A percentile compares a stretch with the other conserved stretches of the same genome.
These are phyloP conservation scores for Cryptococcus wingfieldii DNA, from an alignment of 1,284 basidiomycete genomes.

Conservation along the genomic window DNA sequence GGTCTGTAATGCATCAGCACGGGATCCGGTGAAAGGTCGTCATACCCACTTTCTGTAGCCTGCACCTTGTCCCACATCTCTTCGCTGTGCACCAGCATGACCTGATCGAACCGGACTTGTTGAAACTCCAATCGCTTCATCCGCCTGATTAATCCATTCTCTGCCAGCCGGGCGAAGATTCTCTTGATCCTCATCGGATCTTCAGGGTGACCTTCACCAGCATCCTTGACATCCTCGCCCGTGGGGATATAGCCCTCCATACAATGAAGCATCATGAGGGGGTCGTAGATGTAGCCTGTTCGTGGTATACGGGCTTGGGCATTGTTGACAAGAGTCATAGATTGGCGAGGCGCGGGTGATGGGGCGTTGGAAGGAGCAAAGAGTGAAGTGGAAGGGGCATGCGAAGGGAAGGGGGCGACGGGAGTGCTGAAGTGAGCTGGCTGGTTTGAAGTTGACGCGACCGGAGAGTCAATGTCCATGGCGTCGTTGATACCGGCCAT, in stretches of 20 bases:
- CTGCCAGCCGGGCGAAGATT: slow-evolving; percentile 66
- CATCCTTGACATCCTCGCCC: slow-evolving; percentile 47
- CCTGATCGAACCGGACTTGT: slow-evolving; percentile 70
- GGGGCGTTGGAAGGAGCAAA: neutral
- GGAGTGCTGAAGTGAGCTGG: neutral
- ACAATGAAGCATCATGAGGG: slow-evolving; percentile 79
- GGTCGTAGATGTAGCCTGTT: slow-evolving; percentile 81
- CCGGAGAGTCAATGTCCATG: slow-evolving; percentile 24
- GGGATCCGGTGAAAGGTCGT: neutral
- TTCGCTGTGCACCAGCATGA: slow-evolving; percentile 79
- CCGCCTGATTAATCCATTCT: slow-evolving; percentile 59
- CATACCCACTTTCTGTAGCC: slow-evolving; percentile 51
- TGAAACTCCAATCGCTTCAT: slow-evolving; percentile 78
- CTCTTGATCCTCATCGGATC: slow-evolving; percentile 78
- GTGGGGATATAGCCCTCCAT: slow-evolving; percentile 49
- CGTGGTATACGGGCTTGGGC: slow-evolving; percentile 21
- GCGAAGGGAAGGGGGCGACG: neutral
- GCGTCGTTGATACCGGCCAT: slow-evolving; percentile 14
- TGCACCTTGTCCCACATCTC: slow-evolving; percentile 88
- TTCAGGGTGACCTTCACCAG: slow-evolving; percentile 68
- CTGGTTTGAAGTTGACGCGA: neutral
- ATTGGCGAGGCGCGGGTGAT: neutral
- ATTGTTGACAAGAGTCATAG: neutral
- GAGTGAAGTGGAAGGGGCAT: neutral
- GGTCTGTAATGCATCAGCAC: slow-evolving; percentile 52